Percentiles rank a stretch among this genome's conserved stretches.
Conservation (phyloP, 2,329 filamentous ascomycete species). For the Fusarium sterilihyphosum region DNA sequence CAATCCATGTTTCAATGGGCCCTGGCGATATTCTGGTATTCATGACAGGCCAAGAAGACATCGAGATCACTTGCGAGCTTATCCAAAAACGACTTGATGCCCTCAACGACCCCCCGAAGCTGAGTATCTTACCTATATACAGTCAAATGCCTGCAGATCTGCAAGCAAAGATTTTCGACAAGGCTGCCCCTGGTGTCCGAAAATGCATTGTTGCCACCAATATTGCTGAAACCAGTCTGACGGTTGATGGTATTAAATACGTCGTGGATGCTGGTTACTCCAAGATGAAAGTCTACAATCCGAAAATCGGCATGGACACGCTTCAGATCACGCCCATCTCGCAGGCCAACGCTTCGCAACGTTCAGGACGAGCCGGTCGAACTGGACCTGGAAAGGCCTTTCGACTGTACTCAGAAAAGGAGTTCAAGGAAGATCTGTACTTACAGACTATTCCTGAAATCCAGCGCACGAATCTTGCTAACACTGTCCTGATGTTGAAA, state of each 20-base stretch:
- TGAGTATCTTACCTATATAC: constrained; percentile 96
- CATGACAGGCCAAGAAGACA: constrained; percentile 99
- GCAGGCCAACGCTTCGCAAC: constrained; percentile 93
- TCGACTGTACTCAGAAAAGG: constrained; percentile 91
- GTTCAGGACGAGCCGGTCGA: constrained; percentile 90
- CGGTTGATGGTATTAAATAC: constrained; percentile 99
- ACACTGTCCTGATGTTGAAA: constrained; percentile 93
- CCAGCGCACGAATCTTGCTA: constrained; percentile 93
- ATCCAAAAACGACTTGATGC: constrained; percentile 87
- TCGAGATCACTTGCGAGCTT: constrained; percentile 94
- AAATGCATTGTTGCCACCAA: constrained; percentile 99
- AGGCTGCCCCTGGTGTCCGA: constrained; percentile 86
- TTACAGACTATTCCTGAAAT: constrained; percentile 98
- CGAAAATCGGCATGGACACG: constrained; percentile 99
- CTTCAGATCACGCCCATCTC: constrained; percentile 97
- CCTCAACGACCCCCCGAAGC: constrained; percentile 92
- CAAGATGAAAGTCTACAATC: constrained; percentile 98
- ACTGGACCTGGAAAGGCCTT: constrained; percentile 97
- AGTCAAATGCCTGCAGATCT: constrained; percentile 99
- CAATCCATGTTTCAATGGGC: constrained; percentile 95
- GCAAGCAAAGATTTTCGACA: constrained; percentile 97
- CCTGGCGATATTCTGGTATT: constrained; percentile 95
- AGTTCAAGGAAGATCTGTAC: constrained; percentile 96
- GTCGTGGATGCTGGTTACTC: constrained; percentile 97
- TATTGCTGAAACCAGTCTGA: constrained; percentile 97